A percentile compares a stretch with the other conserved stretches of the same genome.
Conservation (phyloP, 768 basidiomycete genomes). For the Calocybe indica region DNA sequence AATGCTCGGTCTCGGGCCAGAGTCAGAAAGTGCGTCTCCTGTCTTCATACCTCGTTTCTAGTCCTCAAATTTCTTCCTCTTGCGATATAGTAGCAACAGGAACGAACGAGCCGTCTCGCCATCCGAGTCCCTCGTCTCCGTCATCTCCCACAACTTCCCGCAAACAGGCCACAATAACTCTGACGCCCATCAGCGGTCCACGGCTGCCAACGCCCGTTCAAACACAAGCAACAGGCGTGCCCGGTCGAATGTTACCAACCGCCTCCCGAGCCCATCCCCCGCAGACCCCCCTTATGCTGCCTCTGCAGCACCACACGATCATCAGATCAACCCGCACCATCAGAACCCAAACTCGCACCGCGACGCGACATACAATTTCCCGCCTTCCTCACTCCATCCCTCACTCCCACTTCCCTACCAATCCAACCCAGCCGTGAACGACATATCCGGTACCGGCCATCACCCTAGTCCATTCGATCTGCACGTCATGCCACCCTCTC, state of each 20-base stretch:
- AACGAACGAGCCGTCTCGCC: constrained; percentile 64
- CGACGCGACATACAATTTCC: constrained; percentile 28
- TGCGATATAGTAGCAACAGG: constrained; percentile 25
- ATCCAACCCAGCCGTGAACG: constrained; percentile 15
- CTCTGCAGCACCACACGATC: constrained; percentile 10
- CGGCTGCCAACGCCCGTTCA: constrained; percentile 8
- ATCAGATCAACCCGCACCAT: constrained; percentile 20
- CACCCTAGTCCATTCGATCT: constrained; percentile 36
- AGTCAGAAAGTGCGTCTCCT: constrained; percentile 50
- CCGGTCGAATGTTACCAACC: constrained; percentile 32
- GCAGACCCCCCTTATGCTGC: constrained; percentile 8
- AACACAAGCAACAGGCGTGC: constrained; percentile 36
- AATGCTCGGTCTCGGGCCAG: constrained; percentile 46
- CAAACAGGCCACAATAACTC: constrained; percentile 27
- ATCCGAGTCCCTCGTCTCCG: constrained; percentile 67
- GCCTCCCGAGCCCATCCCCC: constrained; percentile 19
- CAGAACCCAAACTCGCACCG: constrained; percentile 20
- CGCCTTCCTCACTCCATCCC: constrained; percentile 47
- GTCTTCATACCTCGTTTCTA: constrained; percentile 3
- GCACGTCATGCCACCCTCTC: constrained; percentile 23
- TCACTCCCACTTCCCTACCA: constrained; percentile 47
- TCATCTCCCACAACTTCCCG: constrained; percentile 55
- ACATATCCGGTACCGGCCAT: constrained; percentile 26
- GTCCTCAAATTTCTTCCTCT: constrained; percentile 4
- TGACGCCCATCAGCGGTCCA: constrained; percentile 1